These are phyloP conservation scores for Mycena olivaceomarginata DNA, from an alignment of 768 basidiomycete genomes.

Conservation along the genomic window DNA sequence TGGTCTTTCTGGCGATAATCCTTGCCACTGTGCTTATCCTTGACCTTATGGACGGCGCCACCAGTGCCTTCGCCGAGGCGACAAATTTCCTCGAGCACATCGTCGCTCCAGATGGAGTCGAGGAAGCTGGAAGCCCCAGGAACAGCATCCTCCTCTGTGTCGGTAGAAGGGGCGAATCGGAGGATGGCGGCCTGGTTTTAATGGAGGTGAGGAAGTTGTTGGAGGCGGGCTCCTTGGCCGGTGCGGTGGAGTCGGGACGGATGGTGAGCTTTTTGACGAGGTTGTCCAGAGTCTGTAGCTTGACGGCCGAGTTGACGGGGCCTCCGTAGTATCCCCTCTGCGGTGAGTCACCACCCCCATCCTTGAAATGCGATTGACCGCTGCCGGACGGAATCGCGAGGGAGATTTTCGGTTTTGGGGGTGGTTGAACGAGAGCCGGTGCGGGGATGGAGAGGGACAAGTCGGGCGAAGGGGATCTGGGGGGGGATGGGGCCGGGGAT, in stretches of 20 bases:
- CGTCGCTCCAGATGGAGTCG: conserved; percentile 76
- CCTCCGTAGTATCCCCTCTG: conserved; percentile 59
- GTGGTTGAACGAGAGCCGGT: conserved; percentile 51
- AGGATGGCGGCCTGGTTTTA: conserved; percentile 53
- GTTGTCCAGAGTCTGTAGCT: conserved; percentile 47
- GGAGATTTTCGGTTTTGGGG: conserved; percentile 52
- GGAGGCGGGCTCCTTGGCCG: conserved; percentile 35
- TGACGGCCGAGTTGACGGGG: conserved; percentile 57
- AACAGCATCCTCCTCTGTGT: conserved; percentile 47
- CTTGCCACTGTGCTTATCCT: conserved; percentile 84
- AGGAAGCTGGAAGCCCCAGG: conserved; percentile 38
- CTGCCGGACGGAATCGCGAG: conserved; percentile 48
- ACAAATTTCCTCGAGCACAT: conserved; percentile 82
- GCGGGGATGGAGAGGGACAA: conserved; percentile 52
- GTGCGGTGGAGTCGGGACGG: conserved; percentile 57
- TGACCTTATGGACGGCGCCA: conserved; percentile 96
- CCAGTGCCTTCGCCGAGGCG: conserved; percentile 97
- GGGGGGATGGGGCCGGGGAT: conserved; percentile 17
- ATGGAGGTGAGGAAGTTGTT: conserved; percentile 41
- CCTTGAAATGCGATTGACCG: conserved; percentile 19
- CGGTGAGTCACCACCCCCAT: no score
- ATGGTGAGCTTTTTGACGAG: conserved; percentile 65
- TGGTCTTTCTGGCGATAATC: conserved; percentile 96
- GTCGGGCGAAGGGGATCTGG: conserved; percentile 56
- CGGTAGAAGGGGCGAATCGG: conserved; percentile 41